These are phyloP conservation scores for Aspergillus ellipticus DNA, from an alignment of 495 filamentous ascomycete genomes.

Conservation along the genomic window DNA sequence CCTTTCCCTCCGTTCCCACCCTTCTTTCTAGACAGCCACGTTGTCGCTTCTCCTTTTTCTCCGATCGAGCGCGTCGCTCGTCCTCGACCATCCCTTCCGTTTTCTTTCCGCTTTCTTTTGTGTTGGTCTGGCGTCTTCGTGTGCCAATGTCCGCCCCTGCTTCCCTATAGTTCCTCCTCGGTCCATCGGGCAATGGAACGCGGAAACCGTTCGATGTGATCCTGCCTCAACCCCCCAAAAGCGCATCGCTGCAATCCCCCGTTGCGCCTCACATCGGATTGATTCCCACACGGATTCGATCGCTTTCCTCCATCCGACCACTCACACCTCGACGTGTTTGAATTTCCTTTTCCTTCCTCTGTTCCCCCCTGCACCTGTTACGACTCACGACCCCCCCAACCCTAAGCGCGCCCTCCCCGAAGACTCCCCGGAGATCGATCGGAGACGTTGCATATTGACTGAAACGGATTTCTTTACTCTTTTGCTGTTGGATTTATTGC, in stretches of 20 bases:
- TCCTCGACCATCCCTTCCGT: conserved; percentile 20
- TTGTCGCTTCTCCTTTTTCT: conserved; percentile 16
- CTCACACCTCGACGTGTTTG: conserved; percentile 26
- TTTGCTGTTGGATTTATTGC: not conserved
- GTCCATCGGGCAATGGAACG: conserved; percentile 19
- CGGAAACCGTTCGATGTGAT: conserved; percentile 23
- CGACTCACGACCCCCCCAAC: conserved; percentile 38
- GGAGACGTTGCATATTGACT: conserved; percentile 15
- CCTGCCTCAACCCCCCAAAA: conserved; percentile 3
- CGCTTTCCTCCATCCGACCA: conserved; percentile 25
- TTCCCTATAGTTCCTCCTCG: conserved; percentile 9
- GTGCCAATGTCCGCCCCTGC: conserved; percentile 18
- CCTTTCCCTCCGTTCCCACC: conserved; percentile 13
- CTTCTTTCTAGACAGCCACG: conserved; percentile 14
- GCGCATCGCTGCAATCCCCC: conserved; percentile 10
- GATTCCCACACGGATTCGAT: conserved; percentile 19
- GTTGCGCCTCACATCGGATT: conserved; percentile 18
- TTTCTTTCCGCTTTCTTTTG: conserved; percentile 27
- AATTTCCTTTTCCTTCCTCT: conserved; percentile 30
- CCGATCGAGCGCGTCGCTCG: conserved; percentile 19
- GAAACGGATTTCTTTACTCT: conserved; percentile 14
- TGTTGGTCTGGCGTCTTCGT: conserved; percentile 29
- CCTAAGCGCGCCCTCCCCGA: conserved; percentile 27
- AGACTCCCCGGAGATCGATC: conserved; percentile 7
- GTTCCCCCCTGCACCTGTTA: conserved; percentile 28